Evolutionary conservation across 148 eudicot species (phyloP).

Genomic region (Heliamphora exappendiculata): DNA sequence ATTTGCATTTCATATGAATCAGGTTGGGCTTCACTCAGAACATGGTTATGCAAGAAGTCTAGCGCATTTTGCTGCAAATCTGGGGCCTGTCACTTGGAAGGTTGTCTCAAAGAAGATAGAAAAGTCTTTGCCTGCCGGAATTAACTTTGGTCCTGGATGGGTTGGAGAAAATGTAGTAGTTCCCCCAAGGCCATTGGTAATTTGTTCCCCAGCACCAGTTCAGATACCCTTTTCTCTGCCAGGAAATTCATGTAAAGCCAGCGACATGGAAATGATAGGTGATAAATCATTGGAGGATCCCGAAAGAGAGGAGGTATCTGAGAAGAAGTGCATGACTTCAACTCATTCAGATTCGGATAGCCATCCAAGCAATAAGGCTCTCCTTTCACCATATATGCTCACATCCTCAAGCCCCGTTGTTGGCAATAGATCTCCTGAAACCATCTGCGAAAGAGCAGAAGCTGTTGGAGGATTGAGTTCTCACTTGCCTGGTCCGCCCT

Average conservation of each 20-base stretch:
- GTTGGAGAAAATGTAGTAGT: slow-evolving; percentile 49
- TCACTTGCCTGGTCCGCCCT: slow-evolving; percentile 6
- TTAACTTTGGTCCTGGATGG: slow-evolving; percentile 82
- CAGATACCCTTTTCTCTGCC: too few species aligned
- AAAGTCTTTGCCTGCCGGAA: slow-evolving; percentile 49
- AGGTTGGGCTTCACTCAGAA: slow-evolving; percentile 61
- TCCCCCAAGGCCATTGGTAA: not conserved
- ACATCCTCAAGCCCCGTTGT: slow-evolving; percentile 7
- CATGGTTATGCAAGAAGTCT: slow-evolving; percentile 83
- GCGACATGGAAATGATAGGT: slow-evolving; percentile 12
- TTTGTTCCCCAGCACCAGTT: too few species aligned
- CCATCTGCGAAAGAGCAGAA: slow-evolving; percentile 13
- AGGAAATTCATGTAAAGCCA: slow-evolving; percentile 15
- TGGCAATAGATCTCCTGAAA: slow-evolving; percentile 7
- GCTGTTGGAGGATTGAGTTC: slow-evolving; percentile 10
- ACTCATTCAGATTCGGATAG: slow-evolving; percentile 9
- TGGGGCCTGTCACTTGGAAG: slow-evolving; percentile 82
- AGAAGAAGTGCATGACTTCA: slow-evolving; percentile 10
- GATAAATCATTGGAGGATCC: slow-evolving; percentile 12
- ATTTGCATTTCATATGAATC: slow-evolving; percentile 9
- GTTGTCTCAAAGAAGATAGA: slow-evolving; percentile 53
- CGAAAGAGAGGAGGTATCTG: not conserved
- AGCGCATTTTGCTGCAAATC: slow-evolving; percentile 62
- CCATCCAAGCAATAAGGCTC: slow-evolving; percentile 4
- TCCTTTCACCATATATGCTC: slow-evolving; percentile 1